Conservation (phyloP, 768 basidiomycete genomes). For the Boletus coccyginus region DNA sequence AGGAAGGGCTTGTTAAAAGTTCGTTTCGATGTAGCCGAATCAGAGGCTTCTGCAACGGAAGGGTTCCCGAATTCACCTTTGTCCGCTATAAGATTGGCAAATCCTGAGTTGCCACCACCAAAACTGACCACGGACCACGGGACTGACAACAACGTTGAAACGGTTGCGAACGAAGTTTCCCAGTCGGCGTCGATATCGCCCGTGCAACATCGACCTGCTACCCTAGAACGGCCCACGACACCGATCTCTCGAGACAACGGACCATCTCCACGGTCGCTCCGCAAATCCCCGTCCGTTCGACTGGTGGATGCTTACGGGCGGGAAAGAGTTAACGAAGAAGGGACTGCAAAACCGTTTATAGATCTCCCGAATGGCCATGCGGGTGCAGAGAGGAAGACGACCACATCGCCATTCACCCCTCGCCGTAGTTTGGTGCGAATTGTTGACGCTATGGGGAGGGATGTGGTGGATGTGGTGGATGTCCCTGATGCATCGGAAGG, state of each 20-base stretch:
- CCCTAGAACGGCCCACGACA: slow-evolving; percentile 22
- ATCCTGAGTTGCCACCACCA: slow-evolving; percentile 19
- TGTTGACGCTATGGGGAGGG: slow-evolving; percentile 68
- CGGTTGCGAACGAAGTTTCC: slow-evolving; percentile 2
- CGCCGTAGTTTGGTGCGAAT: slow-evolving; percentile 49
- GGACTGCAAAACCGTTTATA: not conserved
- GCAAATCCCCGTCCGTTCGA: slow-evolving; percentile 53
- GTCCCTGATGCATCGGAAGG: slow-evolving; percentile 32
- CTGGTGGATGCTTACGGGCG: slow-evolving; percentile 73
- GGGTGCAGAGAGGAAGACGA: slow-evolving; percentile 18
- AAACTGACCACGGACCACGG: not conserved
- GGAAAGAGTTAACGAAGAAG: slow-evolving; percentile 32
- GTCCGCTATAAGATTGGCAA: slow-evolving; percentile 24
- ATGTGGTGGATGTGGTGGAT: slow-evolving; percentile 39
- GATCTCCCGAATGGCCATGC: slow-evolving; percentile 8
- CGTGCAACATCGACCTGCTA: slow-evolving; percentile 12
- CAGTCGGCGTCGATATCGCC: slow-evolving; percentile 1
- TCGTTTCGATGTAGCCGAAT: slow-evolving; percentile 57
- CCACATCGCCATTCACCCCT: slow-evolving; percentile 14
- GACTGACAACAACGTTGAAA: slow-evolving; percentile 8
- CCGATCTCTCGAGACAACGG: slow-evolving; percentile 25
- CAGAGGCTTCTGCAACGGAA: slow-evolving; percentile 32
- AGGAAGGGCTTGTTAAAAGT: slow-evolving; percentile 67
- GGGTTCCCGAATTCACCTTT: slow-evolving; percentile 26
- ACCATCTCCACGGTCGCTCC: slow-evolving; percentile 34